Conservation (phyloP, 23 red algal species). For the Gracilaria domingensis region DNA sequence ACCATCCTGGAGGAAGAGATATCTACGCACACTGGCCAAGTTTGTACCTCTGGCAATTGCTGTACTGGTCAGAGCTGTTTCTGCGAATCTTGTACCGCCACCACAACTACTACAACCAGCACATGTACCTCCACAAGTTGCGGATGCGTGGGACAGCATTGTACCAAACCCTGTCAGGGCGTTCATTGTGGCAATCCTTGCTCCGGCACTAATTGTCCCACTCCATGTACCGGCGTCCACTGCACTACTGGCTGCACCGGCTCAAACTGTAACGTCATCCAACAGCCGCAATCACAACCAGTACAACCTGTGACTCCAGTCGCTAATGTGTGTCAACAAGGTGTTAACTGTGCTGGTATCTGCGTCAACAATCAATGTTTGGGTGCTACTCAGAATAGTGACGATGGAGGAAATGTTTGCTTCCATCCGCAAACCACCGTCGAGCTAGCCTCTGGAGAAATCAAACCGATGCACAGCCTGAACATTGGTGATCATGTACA, state of each 20-base stretch:
- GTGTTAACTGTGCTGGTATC: slow-evolving; percentile 7
- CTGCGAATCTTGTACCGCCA: neutral
- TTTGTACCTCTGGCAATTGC: slow-evolving; percentile 10
- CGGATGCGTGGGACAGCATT: slow-evolving; percentile 2
- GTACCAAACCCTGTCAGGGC: slow-evolving; percentile 15
- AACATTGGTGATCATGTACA: slow-evolving; percentile 22
- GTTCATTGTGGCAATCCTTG: neutral
- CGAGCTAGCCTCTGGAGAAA: neutral
- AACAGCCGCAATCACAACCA: slow-evolving; percentile 25
- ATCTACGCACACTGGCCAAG: slow-evolving; percentile 10
- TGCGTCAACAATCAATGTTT: slow-evolving; percentile 30
- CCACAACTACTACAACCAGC: slow-evolving; percentile 13
- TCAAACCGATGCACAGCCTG: slow-evolving; percentile 22
- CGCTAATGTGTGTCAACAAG: neutral
- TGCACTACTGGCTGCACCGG: neutral
- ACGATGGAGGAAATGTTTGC: slow-evolving; percentile 46
- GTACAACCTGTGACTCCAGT: neutral
- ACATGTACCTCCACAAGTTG: slow-evolving; percentile 10
- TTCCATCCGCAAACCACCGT: slow-evolving; percentile 33
- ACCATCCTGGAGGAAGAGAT: slow-evolving; percentile 33
- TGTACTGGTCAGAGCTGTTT: slow-evolving; percentile 27
- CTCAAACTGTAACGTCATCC: neutral
- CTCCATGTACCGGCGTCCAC: neutral
- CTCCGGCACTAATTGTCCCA: neutral
- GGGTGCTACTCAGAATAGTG: neutral